phyloP scores from a whole-genome alignment of 306 rosid genomes.

The Quercus berberidifolia region DNA sequence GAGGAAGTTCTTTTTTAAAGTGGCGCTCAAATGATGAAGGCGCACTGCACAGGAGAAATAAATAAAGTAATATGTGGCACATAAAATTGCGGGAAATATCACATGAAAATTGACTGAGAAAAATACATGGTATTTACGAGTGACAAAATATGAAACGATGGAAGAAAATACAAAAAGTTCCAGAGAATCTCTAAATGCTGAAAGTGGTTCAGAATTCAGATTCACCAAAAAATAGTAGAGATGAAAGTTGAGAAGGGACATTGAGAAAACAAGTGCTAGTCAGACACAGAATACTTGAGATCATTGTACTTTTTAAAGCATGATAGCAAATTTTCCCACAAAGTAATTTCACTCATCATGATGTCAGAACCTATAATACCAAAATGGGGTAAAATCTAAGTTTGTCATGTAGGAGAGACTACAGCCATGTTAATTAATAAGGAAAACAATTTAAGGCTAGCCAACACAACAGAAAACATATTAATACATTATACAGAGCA shows the following conservation, averaged over 20 bases:
- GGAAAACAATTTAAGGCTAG: not conserved
- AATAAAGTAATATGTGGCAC: not conserved
- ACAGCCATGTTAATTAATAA: not conserved
- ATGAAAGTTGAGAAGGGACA: too few species aligned
- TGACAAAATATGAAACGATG: too few species aligned
- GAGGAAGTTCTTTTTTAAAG: constrained; percentile 57
- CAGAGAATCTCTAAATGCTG: too few species aligned
- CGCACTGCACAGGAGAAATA: constrained; percentile 46
- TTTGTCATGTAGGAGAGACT: not conserved
- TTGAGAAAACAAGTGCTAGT: too few species aligned
- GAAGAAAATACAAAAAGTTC: too few species aligned
- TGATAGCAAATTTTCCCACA: too few species aligned
- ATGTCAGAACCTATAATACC: not conserved
- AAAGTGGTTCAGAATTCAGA: too few species aligned
- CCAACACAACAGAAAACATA: not conserved
- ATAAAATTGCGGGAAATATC: not conserved
- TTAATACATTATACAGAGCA: not conserved
- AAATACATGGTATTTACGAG: not conserved
- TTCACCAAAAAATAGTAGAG: too few species aligned
- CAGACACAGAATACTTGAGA: too few species aligned
- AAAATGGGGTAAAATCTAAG: not conserved
- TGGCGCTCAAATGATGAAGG: constrained; percentile 78
- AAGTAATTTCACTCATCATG: too few species aligned
- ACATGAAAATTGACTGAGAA: not conserved
- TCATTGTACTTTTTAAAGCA: too few species aligned